Evolutionary conservation across 2,329 filamentous ascomycete genomes (phyloP), one percentile per base, ranked within the genome.

Genomic region (Thelonectria rubi): DNA sequence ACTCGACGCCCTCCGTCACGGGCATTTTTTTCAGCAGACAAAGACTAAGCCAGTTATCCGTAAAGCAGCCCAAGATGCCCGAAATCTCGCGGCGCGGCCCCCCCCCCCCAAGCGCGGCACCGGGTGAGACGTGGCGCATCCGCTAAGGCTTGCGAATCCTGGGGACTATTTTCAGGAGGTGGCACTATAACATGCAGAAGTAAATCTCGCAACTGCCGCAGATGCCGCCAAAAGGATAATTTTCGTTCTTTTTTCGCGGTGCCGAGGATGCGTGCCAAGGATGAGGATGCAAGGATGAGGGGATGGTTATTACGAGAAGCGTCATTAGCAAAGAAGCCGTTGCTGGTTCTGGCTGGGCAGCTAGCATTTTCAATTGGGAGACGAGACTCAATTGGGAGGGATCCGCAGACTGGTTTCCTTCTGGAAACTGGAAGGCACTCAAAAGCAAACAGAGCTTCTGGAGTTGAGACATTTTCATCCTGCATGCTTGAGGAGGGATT

Each of bases 161-260:
- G 26, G 26, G 26, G 26, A 30, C 26, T 30, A 24, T 30, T 30
- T 30, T 40, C 14, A 40, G 37, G n/a, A 40, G n/a, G 37, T n/a
- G 37, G 12, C 12, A 40, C 37, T 42, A 42, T 42, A n/a, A 42
- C 39, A 17, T 17, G 39, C 39, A 42, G n/a, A 17, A 42, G 39
- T n/a, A 42, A 42, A 42, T 42, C 39, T 42, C 39, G 39, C 39
- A 42, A 42, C 39, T 42, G 9, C 39, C 39, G n/a, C 39, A 42
- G 39, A 42, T 42, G 17, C 39, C 39, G 39, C 39, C 5, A 15
- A 10, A 4, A 17, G 18, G 26, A 30, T 30, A 7, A 24, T 30
- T 30, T 30, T 5, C 4, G 26, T 30, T 8, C 3, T 17, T 17
- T 18, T 9, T 42, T 17, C 3, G n/a, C 15, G 3, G n/a, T 42